phyloP scores from a whole-genome alignment of 176 grass and related monocot genomes.

The Ampelocalamus luodianensis region DNA sequence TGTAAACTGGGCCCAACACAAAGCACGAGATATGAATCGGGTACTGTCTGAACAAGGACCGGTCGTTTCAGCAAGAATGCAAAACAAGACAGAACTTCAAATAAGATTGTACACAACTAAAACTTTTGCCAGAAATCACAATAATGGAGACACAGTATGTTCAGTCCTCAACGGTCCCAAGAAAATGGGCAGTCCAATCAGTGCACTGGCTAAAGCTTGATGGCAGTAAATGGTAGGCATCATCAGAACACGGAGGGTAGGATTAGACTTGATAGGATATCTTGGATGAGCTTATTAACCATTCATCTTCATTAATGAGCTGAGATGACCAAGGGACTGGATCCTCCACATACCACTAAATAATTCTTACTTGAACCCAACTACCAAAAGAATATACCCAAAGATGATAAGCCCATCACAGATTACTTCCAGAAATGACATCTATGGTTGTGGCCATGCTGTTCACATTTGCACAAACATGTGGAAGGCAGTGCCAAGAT shows the following conservation, averaged over 20 bases:
- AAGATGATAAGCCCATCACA: conserved; percentile 34
- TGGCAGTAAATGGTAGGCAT: conserved; percentile 47
- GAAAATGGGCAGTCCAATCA: conserved; percentile 48
- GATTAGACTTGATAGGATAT: conserved; percentile 44
- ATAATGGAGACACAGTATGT: conserved; percentile 60
- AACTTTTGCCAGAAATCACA: conserved; percentile 55
- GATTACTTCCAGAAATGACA: conserved; percentile 30
- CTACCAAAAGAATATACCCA: conserved; percentile 44
- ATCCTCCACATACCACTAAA: conserved; percentile 26
- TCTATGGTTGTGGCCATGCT: background rate
- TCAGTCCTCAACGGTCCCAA: conserved; percentile 52
- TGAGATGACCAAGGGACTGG: conserved; percentile 30
- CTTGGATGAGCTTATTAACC: conserved; percentile 9
- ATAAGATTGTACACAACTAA: conserved; percentile 49
- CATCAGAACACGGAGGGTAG: conserved; percentile 41
- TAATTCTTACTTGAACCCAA: conserved; percentile 40
- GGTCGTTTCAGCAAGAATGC: conserved; percentile 38
- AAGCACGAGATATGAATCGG: conserved; percentile 39
- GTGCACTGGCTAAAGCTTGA: conserved; percentile 34
- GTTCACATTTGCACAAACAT: conserved; percentile 46
- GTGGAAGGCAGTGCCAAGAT: conserved; percentile 29
- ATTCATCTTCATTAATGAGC: conserved; percentile 22
- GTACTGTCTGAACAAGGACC: conserved; percentile 25
- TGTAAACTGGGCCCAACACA: conserved; percentile 36
- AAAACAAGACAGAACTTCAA: conserved; percentile 50